Evolutionary conservation across 2,329 filamentous ascomycete species (phyloP).

Genomic region (Colletotrichum aenigma): DNA sequence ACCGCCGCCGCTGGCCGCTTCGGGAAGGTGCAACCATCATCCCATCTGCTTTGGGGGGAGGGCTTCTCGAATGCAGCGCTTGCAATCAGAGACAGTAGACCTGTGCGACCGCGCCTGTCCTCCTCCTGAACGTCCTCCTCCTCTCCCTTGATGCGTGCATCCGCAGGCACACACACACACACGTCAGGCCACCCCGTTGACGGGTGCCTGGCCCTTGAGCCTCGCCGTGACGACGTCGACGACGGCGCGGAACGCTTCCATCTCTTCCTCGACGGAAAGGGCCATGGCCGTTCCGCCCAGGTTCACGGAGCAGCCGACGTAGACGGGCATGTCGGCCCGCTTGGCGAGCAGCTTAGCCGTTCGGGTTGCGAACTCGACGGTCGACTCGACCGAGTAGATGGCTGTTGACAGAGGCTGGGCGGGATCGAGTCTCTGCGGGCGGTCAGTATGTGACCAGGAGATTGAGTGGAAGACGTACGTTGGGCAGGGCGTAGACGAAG

Average conservation of each 20-base stretch:
- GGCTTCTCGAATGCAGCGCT: not conserved
- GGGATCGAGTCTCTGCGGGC: conserved; percentile 53
- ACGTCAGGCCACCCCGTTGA: conserved; percentile 12
- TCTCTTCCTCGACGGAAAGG: conserved; percentile 88
- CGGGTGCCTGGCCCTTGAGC: conserved; percentile 39
- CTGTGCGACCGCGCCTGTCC: not conserved
- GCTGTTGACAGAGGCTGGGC: conserved; percentile 75
- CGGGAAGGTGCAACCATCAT: not conserved
- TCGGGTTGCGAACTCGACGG: conserved; percentile 85
- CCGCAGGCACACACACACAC: not conserved
- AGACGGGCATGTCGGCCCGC: conserved; percentile 75
- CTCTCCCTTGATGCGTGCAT: not conserved
- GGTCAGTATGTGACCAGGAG: not conserved
- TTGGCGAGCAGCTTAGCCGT: conserved; percentile 84
- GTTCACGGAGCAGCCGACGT: conserved; percentile 87
- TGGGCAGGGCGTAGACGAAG: conserved; percentile 91
- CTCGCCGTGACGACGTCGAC: conserved; percentile 70
- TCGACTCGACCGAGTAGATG: conserved; percentile 76
- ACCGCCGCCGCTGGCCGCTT: not conserved
- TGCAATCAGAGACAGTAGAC: not conserved
- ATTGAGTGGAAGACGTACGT: conserved; percentile 60
- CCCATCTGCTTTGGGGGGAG: not conserved
- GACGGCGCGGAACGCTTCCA: conserved; percentile 82
- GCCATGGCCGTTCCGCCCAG: conserved; percentile 76
- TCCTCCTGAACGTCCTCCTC: not conserved